These are phyloP conservation scores for Liriodendron chinense DNA, from an alignment of 164 flowering plant genomes.

Conservation along the genomic window DNA sequence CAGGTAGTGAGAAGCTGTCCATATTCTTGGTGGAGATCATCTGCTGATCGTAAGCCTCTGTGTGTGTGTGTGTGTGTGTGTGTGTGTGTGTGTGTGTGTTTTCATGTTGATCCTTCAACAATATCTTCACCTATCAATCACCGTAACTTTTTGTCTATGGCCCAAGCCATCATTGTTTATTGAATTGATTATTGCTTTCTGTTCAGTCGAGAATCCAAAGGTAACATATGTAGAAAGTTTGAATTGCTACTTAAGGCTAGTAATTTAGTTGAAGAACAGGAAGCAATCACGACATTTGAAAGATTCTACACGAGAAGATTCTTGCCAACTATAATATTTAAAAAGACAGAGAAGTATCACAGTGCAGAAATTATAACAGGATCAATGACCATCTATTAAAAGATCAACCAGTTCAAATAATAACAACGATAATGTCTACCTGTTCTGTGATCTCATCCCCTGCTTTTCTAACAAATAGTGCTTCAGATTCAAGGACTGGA, in stretches of 20 bases:
- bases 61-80: too few relatives aligned
- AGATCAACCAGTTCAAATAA: not conserved
- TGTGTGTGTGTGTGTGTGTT: too few relatives aligned
- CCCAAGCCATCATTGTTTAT: not conserved
- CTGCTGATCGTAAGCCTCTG: too few relatives aligned
- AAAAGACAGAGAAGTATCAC: not conserved
- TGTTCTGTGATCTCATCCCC: slow-evolving; percentile 96
- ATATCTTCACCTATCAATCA: not conserved
- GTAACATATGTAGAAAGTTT: not conserved
- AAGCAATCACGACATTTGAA: not conserved
- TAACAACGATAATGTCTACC: slow-evolving; percentile 29
- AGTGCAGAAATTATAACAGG: not conserved
- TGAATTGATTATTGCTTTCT: not conserved
- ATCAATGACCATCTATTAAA: not conserved
- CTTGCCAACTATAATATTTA: not conserved
- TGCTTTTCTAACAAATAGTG: slow-evolving; percentile 82
- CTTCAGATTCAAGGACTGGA: slow-evolving; percentile 90
- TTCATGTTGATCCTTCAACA: not conserved
- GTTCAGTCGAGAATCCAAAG: too few relatives aligned
- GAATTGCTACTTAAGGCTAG: not conserved
- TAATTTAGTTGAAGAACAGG: not conserved
- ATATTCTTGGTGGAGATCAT: not conserved
- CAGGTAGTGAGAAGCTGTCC: too few relatives aligned
- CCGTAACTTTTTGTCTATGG: not conserved
- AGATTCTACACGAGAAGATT: not conserved